Evolutionary conservation across 768 basidiomycete genomes (phyloP).

Genomic region (Lentinus tigrinus): DNA sequence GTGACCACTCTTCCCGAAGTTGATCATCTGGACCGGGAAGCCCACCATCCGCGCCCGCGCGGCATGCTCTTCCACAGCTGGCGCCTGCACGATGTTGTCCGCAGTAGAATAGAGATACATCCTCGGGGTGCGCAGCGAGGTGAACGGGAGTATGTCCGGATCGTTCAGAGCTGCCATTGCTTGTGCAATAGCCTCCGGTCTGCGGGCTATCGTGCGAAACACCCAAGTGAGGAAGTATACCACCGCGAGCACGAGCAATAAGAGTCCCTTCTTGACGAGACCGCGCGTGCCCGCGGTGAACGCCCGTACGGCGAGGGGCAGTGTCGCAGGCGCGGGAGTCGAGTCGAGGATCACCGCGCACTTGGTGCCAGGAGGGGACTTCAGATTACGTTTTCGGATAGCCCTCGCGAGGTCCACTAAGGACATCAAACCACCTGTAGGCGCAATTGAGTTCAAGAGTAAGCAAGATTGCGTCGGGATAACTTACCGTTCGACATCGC

Average conservation of each 20-base stretch:
- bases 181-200: background rate
- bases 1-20: constrained; percentile 35
- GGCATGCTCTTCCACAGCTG: constrained; percentile 27
- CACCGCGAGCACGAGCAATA: background rate
- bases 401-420: background rate
- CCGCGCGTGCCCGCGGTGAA: constrained; percentile 12
- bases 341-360: constrained; percentile 22
- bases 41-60: constrained; percentile 25
- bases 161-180: constrained; percentile 6
- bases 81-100: constrained; percentile 31
- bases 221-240: background rate
- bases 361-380: background rate
- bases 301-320: constrained; percentile 6
- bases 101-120: constrained; percentile 36
- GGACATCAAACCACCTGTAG: background rate
- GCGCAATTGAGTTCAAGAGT: background rate
- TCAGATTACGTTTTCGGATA: background rate
- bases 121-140: constrained; percentile 29
- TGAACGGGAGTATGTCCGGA: constrained; percentile 33
- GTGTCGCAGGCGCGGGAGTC: constrained; percentile 3
- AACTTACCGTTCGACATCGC: constrained; percentile 1
- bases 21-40: constrained; percentile 26
- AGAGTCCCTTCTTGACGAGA: constrained; percentile 2
- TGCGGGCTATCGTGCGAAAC: background rate
- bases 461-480: background rate